Percentiles rank a stretch among this genome's conserved stretches.
phyloP scores from a whole-genome alignment of 1,284 basidiomycete species.

The Leccinum holopus region DNA sequence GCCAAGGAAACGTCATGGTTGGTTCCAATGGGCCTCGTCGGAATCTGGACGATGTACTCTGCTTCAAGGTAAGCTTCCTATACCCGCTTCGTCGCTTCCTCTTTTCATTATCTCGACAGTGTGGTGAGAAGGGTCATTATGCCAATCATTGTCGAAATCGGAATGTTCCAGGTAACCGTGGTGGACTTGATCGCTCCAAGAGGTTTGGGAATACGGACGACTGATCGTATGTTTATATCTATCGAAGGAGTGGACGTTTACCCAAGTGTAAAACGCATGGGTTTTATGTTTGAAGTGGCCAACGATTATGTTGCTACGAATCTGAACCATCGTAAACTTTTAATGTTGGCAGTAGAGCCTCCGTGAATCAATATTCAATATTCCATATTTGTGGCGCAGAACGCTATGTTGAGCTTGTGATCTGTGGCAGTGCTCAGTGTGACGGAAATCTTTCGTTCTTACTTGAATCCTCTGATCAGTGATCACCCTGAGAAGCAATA shows the following conservation, averaged over 20 bases:
- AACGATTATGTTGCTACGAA: background rate
- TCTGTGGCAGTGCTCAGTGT: background rate
- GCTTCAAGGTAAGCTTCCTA: constrained; percentile 71
- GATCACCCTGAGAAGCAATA: background rate
- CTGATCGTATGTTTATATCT: constrained; percentile 10
- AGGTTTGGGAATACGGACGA: constrained; percentile 38
- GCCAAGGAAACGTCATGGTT: constrained; percentile 17
- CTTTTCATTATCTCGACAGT: constrained; percentile 44
- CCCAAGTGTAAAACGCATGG: background rate
- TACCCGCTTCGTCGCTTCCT: constrained; percentile 8
- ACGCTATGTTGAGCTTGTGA: background rate
- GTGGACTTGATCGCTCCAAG: constrained; percentile 56
- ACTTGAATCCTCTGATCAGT: background rate
- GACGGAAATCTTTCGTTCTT: background rate
- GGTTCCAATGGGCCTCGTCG: constrained; percentile 50
- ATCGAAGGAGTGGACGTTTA: background rate
- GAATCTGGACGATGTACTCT: constrained; percentile 84
- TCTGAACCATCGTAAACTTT: background rate
- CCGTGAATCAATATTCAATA: background rate
- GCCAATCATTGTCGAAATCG: constrained; percentile 91
- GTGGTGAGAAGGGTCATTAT: constrained; percentile 89
- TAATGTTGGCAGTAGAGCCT: background rate
- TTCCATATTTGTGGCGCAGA: background rate
- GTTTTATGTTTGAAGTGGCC: background rate
- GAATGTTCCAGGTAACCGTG: constrained; percentile 79